Base-by-base conservation (phyloP, 106 monocot genomes). In the Agapanthus africanus region DNA sequence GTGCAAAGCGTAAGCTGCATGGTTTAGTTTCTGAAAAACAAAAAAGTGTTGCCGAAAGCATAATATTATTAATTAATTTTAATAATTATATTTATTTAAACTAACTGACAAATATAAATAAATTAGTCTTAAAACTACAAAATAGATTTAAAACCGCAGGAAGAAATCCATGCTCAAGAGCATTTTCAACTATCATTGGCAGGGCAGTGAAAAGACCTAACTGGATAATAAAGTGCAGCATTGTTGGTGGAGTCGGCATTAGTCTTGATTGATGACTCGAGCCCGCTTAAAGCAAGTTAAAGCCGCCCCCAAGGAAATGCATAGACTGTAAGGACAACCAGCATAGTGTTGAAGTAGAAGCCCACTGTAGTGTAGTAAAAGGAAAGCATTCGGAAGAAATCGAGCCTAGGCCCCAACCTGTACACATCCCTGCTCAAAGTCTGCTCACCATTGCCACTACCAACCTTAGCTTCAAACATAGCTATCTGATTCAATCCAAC, bases 381-480 rank as follows among this genome's bases (percentile, higher is more conserved):
- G 19, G 88, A 88, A 21, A 88, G 81, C 88, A 88, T 88, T 36
- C 88, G 62, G 35, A 88, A 94, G 73, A 93, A 93, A 68, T 93
- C 90, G 81, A 93, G 67, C 64, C 87, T 86, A 76, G 90, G 93
- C 47, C 93, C 93, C 77, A 93, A 76, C 65, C 90, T 86, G 36
- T 93, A 93, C 15, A 93, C 89, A 77, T 93, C 93, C 66, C 90
- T 79, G 73, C 93, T 93, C 52, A 86, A 74, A 49, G 76, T 75
- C 64, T 93, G 88, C 32, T 88, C 84, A 40, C 88, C 88, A 54
- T 88, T 88, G 32, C 88, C 88, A 79, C 88, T 81, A 34, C 84
- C 81, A 69, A 93, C 93, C 65, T 93, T 93, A 11, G 89, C 93
- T 59, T 93, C 93, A 72, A 93, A 93, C 90, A 93, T 84, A 7